A percentile compares a stretch with the other conserved stretches of the same genome.
phyloP scores from a whole-genome alignment of 2,329 filamentous ascomycete genomes.

The Arthrobotrys megalospora region DNA sequence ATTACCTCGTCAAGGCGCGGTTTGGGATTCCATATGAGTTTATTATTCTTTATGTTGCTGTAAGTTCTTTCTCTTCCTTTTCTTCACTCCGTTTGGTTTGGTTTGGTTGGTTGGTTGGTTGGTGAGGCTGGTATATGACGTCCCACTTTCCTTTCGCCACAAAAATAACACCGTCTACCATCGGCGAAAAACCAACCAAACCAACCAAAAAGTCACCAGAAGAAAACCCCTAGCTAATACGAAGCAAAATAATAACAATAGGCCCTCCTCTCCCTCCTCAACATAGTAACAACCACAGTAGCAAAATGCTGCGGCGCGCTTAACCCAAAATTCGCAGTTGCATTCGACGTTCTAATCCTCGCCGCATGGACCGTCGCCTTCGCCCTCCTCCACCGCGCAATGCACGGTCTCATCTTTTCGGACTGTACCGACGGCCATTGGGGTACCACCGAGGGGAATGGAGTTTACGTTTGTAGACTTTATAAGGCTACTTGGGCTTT shows the following conservation, averaged over 20 bases:
- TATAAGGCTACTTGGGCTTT: conserved; percentile 59
- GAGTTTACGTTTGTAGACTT: conserved; percentile 53
- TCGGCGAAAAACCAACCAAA: conserved; percentile 16
- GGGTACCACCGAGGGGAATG: conserved; percentile 37
- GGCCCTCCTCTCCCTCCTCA: conserved; percentile 53
- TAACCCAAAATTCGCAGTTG: conserved; percentile 52
- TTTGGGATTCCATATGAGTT: conserved; percentile 51
- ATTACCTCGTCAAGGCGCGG: conserved; percentile 50
- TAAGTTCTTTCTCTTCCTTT: conserved; percentile 30
- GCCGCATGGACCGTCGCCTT: conserved; percentile 45
- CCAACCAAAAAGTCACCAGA: background rate
- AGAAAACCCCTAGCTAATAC: background rate
- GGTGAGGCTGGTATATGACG: conserved; percentile 3
- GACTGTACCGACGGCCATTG: conserved; percentile 48
- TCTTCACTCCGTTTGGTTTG: no score
- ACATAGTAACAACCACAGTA: conserved; percentile 49
- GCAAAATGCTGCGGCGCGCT: conserved; percentile 60
- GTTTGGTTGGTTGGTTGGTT: background rate
- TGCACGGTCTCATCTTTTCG: conserved; percentile 41
- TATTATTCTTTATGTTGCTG: conserved; percentile 55
- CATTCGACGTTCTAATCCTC: conserved; percentile 47
- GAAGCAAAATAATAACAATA: conserved; percentile 8
- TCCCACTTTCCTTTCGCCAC: background rate
- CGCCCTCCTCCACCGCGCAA: conserved; percentile 43
- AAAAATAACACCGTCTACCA: background rate